Evolutionary conservation across 2,329 filamentous ascomycete genomes (phyloP).

Genomic region (Pseudogymnoascus destructans): DNA sequence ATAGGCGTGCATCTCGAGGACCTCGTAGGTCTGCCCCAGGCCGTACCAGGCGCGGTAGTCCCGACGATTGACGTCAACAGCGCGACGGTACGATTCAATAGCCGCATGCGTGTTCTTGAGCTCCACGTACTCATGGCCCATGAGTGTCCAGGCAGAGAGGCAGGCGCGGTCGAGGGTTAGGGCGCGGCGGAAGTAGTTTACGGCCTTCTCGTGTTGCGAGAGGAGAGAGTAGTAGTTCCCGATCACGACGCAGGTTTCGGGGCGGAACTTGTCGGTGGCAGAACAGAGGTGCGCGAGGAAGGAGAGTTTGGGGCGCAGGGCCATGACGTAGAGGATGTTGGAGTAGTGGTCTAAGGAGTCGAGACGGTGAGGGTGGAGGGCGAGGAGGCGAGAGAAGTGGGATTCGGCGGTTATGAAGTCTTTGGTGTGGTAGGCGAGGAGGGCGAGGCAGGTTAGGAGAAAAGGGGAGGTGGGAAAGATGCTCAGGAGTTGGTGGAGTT

Average conservation of each 20-base stretch:
- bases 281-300: slow-evolving; percentile 87
- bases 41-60: slow-evolving; percentile 99
- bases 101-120: slow-evolving; percentile 97
- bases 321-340: slow-evolving; percentile 92
- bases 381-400: slow-evolving; percentile 66
- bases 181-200: slow-evolving; percentile 92
- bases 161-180: slow-evolving; percentile 82
- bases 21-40: slow-evolving; percentile 90
- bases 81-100: slow-evolving; percentile 90
- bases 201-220: slow-evolving; percentile 92
- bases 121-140: slow-evolving; percentile 98
- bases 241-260: slow-evolving; percentile 91
- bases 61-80: slow-evolving; percentile 88
- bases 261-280: slow-evolving; percentile 85
- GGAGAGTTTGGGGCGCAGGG: slow-evolving; percentile 73
- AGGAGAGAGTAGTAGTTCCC: slow-evolving; percentile 95
- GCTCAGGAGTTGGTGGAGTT: slow-evolving; percentile 61
- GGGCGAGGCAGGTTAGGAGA: slow-evolving; percentile 75
- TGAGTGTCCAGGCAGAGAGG: slow-evolving; percentile 91
- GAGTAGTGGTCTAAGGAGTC: slow-evolving; percentile 93
- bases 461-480: slow-evolving; percentile 87
- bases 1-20: slow-evolving; percentile 96
- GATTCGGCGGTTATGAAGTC: slow-evolving; percentile 56
- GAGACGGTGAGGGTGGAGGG: slow-evolving; percentile 59
- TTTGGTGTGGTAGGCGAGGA: slow-evolving; percentile 84